Conservation (phyloP, 2,329 filamentous ascomycete species). For the Lecanosticta acicola region DNA sequence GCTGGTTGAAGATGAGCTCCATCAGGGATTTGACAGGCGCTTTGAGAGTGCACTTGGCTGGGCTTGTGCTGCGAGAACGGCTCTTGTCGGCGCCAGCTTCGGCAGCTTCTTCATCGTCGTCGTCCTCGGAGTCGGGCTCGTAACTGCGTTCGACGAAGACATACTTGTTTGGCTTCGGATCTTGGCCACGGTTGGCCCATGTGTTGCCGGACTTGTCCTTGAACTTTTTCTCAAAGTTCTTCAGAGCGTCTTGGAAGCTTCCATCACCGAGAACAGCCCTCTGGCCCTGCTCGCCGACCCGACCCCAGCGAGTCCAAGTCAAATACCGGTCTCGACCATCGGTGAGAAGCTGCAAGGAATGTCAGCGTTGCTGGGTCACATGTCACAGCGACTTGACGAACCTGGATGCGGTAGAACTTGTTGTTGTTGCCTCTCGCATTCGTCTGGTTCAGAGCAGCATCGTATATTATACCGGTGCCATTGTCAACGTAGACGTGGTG, state of each 20-base stretch:
- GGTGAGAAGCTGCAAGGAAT: constrained; percentile 53
- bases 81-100: neutral
- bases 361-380: neutral
- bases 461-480: constrained; percentile 61
- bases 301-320: constrained; percentile 72
- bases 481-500: constrained; percentile 58
- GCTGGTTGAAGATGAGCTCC: constrained; percentile 75
- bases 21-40: constrained; percentile 62
- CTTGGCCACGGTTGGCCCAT: constrained; percentile 47
- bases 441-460: constrained; percentile 74
- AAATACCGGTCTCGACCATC: constrained; percentile 58
- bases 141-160: constrained; percentile 77
- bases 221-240: constrained; percentile 51
- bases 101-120: constrained; percentile 34
- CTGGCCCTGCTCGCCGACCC: constrained; percentile 57
- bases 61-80: constrained; percentile 14
- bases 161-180: constrained; percentile 62
- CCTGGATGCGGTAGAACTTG: constrained; percentile 74
- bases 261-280: constrained; percentile 38
- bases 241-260: constrained; percentile 36
- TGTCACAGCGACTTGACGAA: constrained; percentile 29
- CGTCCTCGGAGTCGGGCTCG: constrained; percentile 58
- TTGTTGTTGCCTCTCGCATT: constrained; percentile 69
- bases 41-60: constrained; percentile 53
- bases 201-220: constrained; percentile 50